Base-by-base conservation (phyloP, 2,329 filamentous ascomycete genomes). In the Uncinocarpus reesii region DNA sequence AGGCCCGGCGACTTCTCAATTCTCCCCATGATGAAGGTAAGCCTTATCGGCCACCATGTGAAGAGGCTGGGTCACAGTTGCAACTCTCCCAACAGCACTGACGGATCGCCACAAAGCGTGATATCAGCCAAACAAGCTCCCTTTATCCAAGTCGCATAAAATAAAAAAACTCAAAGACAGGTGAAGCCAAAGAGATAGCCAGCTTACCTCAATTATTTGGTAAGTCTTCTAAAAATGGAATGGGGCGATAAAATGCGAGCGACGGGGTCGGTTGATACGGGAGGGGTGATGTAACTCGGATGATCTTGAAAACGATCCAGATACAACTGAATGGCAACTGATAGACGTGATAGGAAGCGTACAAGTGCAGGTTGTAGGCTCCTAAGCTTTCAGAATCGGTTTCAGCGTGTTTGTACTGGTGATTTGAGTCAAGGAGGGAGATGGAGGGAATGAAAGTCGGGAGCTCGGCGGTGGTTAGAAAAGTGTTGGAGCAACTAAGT, bases 1-100 rank as follows among this genome's bases (percentile, higher is more conserved):
- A 69, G 66, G 58, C 69, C 68, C 50, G 71, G 68, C 64, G 66
- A 68, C 67, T 72, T 74, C 65, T 72, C 72, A 61, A 74, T 72
- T 71, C 68, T 72, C 68, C 71, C 71, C 69, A 72, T 72, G 56
- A 58, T 68, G 58, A 55, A 56, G 55, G 55, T 59, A 51, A 44
- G 51, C 55, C 49, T 56, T 54, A 56, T 60, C 60, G 64, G 55
- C 60, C 63, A 66, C 61, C 66, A 69, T 69, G 60, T 65, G 65
- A 66, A 59, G 55, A 52, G 53, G 21, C 35, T 34, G 34, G 20
- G 24, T 49, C 42, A 49, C 40, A 31, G 20, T 20, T 18, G 42
- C 20, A 41, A 21, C 26, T 47, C 36, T 40, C 18, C 15, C n/a
- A 8, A 31, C 26, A 16, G 10, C 43, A 31, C 34, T 40, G 32